Conservation (phyloP, 345 rosid genomes). For the Populus nigra region DNA sequence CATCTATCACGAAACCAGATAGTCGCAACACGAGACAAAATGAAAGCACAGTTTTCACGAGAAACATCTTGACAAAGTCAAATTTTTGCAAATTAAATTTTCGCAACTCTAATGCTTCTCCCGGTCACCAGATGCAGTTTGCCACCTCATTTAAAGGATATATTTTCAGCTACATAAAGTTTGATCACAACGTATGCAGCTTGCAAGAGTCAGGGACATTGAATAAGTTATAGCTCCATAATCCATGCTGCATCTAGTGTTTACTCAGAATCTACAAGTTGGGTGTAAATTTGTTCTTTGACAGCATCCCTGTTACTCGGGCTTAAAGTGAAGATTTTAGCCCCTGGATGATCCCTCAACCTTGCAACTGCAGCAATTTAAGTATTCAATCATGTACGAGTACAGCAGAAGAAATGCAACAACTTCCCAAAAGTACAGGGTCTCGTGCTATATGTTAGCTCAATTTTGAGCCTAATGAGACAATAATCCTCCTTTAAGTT, state of each 20-base stretch:
- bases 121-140: no score
- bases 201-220: not conserved
- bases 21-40: not conserved
- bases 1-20: not conserved
- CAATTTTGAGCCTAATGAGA: not conserved
- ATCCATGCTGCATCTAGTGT: slow-evolving; percentile 6
- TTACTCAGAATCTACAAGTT: slow-evolving; percentile 35
- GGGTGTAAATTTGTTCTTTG: slow-evolving; percentile 41
- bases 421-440: not conserved
- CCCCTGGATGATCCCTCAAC: slow-evolving; percentile 59
- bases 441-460: not conserved
- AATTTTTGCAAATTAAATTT: no score
- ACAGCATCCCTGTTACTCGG: slow-evolving; percentile 48
- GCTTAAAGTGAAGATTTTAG: slow-evolving; percentile 44
- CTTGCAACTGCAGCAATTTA: slow-evolving; percentile 49
- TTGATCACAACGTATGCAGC: not conserved
- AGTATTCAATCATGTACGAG: not conserved
- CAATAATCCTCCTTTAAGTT: not conserved
- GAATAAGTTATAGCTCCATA: no score
- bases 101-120: no score
- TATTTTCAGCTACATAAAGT: not conserved
- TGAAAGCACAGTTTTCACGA: not conserved
- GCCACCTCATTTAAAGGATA: no score
- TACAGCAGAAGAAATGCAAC: not conserved
- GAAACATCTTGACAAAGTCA: no score